Evolutionary conservation across 176 grass and related monocot species (phyloP), one percentile per base, ranked within the genome.

Genomic region (Cenchrus americanus): DNA sequence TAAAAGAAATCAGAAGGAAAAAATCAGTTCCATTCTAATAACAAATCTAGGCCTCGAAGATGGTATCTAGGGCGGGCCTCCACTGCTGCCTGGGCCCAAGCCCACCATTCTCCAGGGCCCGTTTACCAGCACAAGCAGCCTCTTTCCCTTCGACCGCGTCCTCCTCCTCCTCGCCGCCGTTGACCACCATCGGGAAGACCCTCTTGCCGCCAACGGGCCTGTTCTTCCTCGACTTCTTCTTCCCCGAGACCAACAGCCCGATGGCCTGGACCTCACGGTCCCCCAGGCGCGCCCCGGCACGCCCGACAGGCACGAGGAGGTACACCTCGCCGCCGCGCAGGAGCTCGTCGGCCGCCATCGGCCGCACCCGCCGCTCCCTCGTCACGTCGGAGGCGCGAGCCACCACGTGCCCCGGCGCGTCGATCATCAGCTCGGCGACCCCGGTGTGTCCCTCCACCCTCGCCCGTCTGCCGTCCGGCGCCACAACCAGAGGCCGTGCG

Each of bases 391-490:
- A 30, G 6, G 78, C 91, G 3, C 62, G 46, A 0, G 27, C 85
- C 18, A 90, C 88, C 12, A 88, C 73, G 85, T 93, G 85, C 23
- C 88, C 91, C 12, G 82, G 82, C 34, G 82, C 82, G 66, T 90
- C 68, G 85, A 93, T 78, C 91, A 93, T 93, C 71, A 93, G 73
- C 66, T 93, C 88, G 0, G 85, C 91, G 1, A 67, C 82, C 5
- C 44, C 78, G 0, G 82, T 66, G 73, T 8, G 27, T 23, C 41
- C 65, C 77, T 85, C 82, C 66, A 76, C 22, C 30, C 19, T 22
- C 24, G 40, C 15, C 58, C 65, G 61, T 13, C 46, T 10, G 6
- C 91, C 91, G 54, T 90, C 85, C 23, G 82, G 43, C 52, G 61
- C 42, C 12, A 93, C 40, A 6, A 90, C 34, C 49, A 85, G 15